These are phyloP conservation scores for Daedalea quercina DNA, from an alignment of 768 basidiomycete genomes.

Conservation along the genomic window DNA sequence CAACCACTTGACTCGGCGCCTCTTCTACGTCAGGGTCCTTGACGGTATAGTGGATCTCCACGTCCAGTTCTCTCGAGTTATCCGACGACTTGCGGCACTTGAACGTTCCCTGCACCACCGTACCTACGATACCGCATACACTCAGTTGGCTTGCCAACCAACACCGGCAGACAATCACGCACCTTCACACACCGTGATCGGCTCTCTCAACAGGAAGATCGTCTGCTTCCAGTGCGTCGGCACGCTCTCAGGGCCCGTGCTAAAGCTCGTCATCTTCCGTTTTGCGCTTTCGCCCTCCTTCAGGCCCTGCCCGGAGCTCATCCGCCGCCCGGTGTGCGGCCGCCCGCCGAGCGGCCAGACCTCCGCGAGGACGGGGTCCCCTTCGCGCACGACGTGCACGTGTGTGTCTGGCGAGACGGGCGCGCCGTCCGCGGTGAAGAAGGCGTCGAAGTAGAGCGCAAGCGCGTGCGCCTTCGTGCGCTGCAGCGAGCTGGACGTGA, in stretches of 20 bases:
- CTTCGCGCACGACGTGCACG: constrained; percentile 53
- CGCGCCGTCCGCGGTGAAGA: constrained; percentile 64
- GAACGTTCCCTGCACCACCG: constrained; percentile 73
- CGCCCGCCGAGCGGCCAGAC: constrained; percentile 76
- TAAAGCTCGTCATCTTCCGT: constrained; percentile 62
- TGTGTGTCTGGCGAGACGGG: constrained; percentile 44
- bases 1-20: constrained; percentile 38
- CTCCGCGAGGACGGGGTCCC: constrained; percentile 59
- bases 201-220: constrained; percentile 75
- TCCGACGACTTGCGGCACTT: constrained; percentile 69
- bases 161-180: constrained; percentile 11
- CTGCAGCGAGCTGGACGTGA: constrained; percentile 56
- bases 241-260: constrained; percentile 81
- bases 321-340: constrained; percentile 49
- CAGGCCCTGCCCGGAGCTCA: constrained; percentile 41
- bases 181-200: constrained; percentile 75
- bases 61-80: constrained; percentile 84
- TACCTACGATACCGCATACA: constrained; percentile 39
- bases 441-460: constrained; percentile 92
- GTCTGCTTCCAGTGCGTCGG: constrained; percentile 99
- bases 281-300: constrained; percentile 33
- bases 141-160: background rate
- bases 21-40: constrained; percentile 30
- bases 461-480: constrained; percentile 70
- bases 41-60: constrained; percentile 78